These are phyloP conservation scores for Taxillus chinensis DNA, from an alignment of 164 flowering plant species.

Conservation along the genomic window DNA sequence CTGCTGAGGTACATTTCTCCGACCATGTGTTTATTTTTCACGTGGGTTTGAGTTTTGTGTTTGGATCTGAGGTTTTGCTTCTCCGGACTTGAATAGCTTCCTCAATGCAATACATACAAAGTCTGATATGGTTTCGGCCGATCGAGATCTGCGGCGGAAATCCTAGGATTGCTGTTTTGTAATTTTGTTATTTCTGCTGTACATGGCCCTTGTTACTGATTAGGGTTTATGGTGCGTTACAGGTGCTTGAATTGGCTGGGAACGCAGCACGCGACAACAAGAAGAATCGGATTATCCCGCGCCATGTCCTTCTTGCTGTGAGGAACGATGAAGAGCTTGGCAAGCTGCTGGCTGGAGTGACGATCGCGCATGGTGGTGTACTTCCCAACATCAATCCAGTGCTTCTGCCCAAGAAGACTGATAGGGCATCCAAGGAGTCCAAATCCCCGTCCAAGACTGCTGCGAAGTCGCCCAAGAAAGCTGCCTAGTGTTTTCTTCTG, in stretches of 20 bases:
- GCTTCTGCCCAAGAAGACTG: constrained; percentile 34
- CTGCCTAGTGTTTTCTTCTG: constrained; percentile 8
- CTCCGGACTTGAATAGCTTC: no score
- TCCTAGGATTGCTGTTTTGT: no score
- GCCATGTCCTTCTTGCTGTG: constrained; percentile 19
- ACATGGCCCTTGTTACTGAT: no score
- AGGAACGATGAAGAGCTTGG: constrained; percentile 48
- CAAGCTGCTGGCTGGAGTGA: constrained; percentile 30
- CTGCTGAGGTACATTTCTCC: constrained; percentile 1
- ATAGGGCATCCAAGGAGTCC: constrained; percentile 25
- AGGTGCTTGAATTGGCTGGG: constrained; percentile 9
- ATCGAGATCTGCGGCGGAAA: no score
- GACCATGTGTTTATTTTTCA: background rate
- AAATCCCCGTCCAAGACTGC: constrained; percentile 35
- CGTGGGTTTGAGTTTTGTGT: no score
- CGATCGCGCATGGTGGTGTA: constrained; percentile 39
- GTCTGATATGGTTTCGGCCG: no score
- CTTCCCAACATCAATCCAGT: constrained; percentile 43
- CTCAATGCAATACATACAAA: no score
- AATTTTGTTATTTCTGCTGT: no score
- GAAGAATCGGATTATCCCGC: constrained; percentile 20
- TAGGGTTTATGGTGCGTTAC: no score
- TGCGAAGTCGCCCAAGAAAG: constrained; percentile 34
- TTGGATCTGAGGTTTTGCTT: no score
- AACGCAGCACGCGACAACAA: constrained; percentile 16